A percentile compares a stretch with the other conserved stretches of the same genome.
Evolutionary conservation across 176 grass and related monocot species (phyloP).

Genomic region (Thalia dealbata): DNA sequence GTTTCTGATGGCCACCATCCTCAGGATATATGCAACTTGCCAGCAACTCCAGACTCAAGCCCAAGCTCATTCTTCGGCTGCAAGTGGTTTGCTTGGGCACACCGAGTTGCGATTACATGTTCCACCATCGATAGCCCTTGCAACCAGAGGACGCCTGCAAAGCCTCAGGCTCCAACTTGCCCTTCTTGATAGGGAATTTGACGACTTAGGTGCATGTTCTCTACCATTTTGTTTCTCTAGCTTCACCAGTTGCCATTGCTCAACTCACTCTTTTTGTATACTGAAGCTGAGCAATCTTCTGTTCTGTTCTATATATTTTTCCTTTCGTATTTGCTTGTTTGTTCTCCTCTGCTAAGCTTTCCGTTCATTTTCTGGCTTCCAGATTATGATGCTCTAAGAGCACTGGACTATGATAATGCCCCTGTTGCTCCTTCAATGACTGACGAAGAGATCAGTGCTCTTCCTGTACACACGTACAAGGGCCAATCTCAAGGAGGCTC

Average conservation of each 20-base stretch:
- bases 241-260: constrained; percentile 9
- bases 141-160: constrained; percentile 66
- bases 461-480: constrained; percentile 92
- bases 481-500: constrained; percentile 23
- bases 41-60: constrained; percentile 79
- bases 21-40: constrained; percentile 85
- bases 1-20: constrained; percentile 73
- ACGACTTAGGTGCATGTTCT: constrained; percentile 69
- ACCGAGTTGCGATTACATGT: constrained; percentile 76
- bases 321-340: too few relatives aligned
- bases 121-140: constrained; percentile 57
- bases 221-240: neutral
- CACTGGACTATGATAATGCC: constrained; percentile 59
- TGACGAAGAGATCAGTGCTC: constrained; percentile 92
- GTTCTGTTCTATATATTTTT: neutral
- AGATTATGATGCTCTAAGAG: constrained; percentile 93
- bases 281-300: neutral
- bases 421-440: constrained; percentile 71
- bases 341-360: neutral
- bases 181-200: constrained; percentile 85
- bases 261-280: neutral
- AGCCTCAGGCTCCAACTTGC: constrained; percentile 89
- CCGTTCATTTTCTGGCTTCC: constrained; percentile 17
- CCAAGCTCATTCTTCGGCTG: constrained; percentile 57
- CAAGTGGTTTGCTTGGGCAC: constrained; percentile 58